These are phyloP conservation scores for Thielaviopsis cerberus DNA, from an alignment of 2,329 filamentous ascomycete species.

Conservation along the genomic window DNA sequence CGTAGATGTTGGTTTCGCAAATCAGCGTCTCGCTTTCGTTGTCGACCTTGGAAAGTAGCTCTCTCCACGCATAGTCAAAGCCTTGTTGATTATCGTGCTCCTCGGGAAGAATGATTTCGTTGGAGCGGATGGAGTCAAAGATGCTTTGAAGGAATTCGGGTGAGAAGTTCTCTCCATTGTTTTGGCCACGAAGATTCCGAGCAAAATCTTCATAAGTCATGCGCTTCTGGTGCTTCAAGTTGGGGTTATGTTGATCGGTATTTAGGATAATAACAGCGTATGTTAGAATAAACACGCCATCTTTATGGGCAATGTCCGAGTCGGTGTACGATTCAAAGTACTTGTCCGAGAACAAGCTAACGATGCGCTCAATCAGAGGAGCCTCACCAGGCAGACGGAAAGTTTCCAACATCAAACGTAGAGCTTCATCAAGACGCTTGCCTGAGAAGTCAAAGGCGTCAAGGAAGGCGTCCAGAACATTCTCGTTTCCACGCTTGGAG, in stretches of 20 bases:
- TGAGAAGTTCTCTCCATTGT: conserved; percentile 67
- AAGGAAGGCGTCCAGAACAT: conserved; percentile 69
- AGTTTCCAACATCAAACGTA: conserved; percentile 69
- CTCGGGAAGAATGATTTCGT: conserved; percentile 91
- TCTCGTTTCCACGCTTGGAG: conserved; percentile 75
- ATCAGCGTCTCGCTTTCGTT: conserved; percentile 54
- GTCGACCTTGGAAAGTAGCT: conserved; percentile 70
- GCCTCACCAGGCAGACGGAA: conserved; percentile 92
- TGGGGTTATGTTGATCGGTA: conserved; percentile 90
- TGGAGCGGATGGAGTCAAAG: conserved; percentile 74
- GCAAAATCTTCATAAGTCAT: conserved; percentile 76
- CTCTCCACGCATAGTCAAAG: conserved; percentile 95
- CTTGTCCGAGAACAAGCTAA: conserved; percentile 70
- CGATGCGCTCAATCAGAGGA: conserved; percentile 77
- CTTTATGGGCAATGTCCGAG: conserved; percentile 56
- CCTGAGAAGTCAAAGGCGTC: conserved; percentile 72
- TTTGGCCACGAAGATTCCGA: conserved; percentile 77
- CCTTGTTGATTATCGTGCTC: conserved; percentile 94
- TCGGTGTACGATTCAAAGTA: conserved; percentile 58
- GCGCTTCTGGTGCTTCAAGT: conserved; percentile 56
- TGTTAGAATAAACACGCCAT: conserved; percentile 74
- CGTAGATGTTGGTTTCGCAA: conserved; percentile 84
- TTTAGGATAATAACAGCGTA: conserved; percentile 98
- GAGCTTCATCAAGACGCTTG: conserved; percentile 75
- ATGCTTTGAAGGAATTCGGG: conserved; percentile 69